Conservation (phyloP, 164 flowering plant genomes). For the Nelumbo lutea region DNA sequence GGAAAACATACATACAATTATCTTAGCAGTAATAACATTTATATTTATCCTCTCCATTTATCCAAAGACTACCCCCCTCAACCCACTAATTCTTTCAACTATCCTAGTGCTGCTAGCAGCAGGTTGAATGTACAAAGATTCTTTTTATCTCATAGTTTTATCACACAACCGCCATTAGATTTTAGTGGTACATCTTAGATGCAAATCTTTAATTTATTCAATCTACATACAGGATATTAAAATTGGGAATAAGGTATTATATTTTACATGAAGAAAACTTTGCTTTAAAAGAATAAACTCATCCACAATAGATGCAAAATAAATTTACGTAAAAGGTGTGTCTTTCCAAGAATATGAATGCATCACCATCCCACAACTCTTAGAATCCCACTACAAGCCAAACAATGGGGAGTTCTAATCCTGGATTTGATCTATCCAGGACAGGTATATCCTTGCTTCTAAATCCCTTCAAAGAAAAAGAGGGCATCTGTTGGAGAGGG, state of each 20-base stretch:
- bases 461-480: background rate
- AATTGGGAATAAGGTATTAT: background rate
- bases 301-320: background rate
- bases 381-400: background rate
- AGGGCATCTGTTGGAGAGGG: no score
- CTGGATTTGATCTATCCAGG: slow-evolving; percentile 1
- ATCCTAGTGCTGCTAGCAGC: no score
- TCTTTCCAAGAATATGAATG: background rate
- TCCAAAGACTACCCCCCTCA: no score
- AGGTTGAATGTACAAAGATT: no score
- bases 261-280: background rate
- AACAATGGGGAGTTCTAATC: background rate
- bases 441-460: background rate
- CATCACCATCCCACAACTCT: background rate
- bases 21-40: no score
- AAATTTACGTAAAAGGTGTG: background rate
- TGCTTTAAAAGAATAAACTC: background rate
- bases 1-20: no score
- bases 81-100: no score
- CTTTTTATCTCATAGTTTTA: no score
- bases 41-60: no score
- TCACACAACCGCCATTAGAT: background rate
- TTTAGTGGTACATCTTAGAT: background rate
- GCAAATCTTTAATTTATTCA: background rate
- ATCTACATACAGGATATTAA: background rate